Base-by-base conservation (phyloP, 2,329 filamentous ascomycete species). In the Immersiporthe knoxdaviesiana region DNA sequence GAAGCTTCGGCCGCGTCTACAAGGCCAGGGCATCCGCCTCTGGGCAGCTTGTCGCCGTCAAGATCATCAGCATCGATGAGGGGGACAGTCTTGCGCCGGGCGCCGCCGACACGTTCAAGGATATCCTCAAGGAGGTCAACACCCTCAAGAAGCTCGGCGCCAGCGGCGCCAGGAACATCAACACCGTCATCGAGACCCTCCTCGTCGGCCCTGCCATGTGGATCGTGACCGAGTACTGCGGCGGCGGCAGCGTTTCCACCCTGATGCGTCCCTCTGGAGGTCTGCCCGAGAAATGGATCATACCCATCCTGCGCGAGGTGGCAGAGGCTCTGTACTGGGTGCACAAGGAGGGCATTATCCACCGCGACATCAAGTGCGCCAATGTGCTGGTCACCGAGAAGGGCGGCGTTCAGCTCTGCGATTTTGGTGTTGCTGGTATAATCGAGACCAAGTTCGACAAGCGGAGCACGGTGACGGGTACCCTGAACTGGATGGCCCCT, bases 161-260 rank as follows among this genome's bases (percentile, higher is more conserved):
- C 73, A 91, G 86, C 74, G 90, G 89, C 63, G 92, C 92, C 39
- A 87, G 87, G 73, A 94, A 95, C 76, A 90, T 97, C 80, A 96
- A 95, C 77, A 87, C 90, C 74, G 91, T 95, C 68, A 90, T 94
- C 74, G 92, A 94, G 73, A 92, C 92, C 6, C 84, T 94, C 30
- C 89, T 91, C 16, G 88, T 95, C 54, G 91, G 91, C 61, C 90
- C 91, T 73, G 88, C 92, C 71, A 90, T 97, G 81, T 97, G 93
- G 93, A 92, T 96, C 81, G 88, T 96, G 68, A 94, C 91, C 70
- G 92, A 96, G 80, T 94, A 94, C 78, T 94, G 92, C 75, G 92
- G 91, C 8, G 93, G 93, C 72, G 93, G 93, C 63, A 95, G 92
- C 78, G 90, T 97, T 77, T 90, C 87, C 73, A 94, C 86, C 73